phyloP scores from a whole-genome alignment of 2,329 filamentous ascomycete genomes.

The Pyrenophora seminiperda region DNA sequence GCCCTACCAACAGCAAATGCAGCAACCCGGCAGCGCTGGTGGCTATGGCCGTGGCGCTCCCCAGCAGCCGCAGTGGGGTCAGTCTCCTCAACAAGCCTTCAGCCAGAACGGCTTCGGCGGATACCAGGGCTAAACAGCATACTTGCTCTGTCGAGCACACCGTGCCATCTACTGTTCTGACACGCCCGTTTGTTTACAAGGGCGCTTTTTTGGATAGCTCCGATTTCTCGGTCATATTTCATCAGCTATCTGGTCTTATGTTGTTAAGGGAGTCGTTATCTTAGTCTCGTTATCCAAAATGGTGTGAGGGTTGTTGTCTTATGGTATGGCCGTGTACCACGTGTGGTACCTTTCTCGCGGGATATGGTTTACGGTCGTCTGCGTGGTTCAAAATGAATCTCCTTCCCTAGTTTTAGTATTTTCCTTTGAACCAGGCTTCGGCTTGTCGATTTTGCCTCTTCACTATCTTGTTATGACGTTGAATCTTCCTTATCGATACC shows the following conservation, averaged over 20 bases:
- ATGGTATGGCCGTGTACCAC: constrained; percentile 28
- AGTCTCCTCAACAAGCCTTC: constrained; percentile 54
- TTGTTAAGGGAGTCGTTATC: constrained; percentile 35
- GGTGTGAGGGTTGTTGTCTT: constrained; percentile 27
- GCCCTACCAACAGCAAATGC: constrained; percentile 53
- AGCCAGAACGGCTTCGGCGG: constrained; percentile 63
- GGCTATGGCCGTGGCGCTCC: constrained; percentile 79
- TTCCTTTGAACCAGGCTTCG: constrained; percentile 17
- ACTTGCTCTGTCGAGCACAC: constrained; percentile 31
- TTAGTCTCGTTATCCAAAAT: constrained; percentile 35
- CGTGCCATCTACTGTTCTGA: constrained; percentile 39
- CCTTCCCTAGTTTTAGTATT: constrained; percentile 25
- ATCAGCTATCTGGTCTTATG: constrained; percentile 42
- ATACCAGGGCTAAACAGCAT: constrained; percentile 60
- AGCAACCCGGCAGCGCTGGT: constrained; percentile 69
- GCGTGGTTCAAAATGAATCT: constrained; percentile 34
- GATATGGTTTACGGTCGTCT: constrained; percentile 29
- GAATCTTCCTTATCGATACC: constrained; percentile 26
- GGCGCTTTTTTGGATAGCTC: constrained; percentile 46
- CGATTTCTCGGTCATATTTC: constrained; percentile 37
- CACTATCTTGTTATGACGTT: constrained; percentile 32
- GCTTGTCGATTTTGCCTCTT: constrained; percentile 21
- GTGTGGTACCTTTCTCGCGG: constrained; percentile 35
- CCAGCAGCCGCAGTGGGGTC: constrained; percentile 60
- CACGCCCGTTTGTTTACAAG: constrained; percentile 43